Evolutionary conservation across 2,329 filamentous ascomycete genomes (phyloP).

Genomic region (Plectosphaerella plurivora): DNA sequence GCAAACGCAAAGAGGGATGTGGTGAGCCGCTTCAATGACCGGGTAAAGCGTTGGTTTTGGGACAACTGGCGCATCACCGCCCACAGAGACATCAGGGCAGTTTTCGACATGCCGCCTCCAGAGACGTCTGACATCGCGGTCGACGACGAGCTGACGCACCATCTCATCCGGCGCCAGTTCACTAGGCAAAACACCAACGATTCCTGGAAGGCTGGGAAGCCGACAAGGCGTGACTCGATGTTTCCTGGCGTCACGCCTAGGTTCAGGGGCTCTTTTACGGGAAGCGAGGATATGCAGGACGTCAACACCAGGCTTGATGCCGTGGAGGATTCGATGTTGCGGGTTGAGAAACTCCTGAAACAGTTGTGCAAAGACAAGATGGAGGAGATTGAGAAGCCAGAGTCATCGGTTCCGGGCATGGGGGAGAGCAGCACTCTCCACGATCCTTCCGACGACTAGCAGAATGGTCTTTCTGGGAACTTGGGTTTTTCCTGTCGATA

Average conservation of each 20-base stretch:
- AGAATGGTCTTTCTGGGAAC: neutral
- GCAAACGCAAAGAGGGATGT: constrained; percentile 13
- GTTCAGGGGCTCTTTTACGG: constrained; percentile 43
- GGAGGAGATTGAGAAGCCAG: constrained; percentile 14
- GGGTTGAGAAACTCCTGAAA: constrained; percentile 43
- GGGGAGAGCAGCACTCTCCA: constrained; percentile 20
- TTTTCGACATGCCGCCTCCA: constrained; percentile 68
- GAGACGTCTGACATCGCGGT: constrained; percentile 55
- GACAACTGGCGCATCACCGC: constrained; percentile 64
- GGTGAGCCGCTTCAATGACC: neutral
- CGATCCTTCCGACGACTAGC: neutral
- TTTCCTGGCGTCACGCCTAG: constrained; percentile 49
- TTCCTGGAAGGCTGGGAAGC: constrained; percentile 19
- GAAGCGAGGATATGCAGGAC: constrained; percentile 39
- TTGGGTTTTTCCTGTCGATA: no score
- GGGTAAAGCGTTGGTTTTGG: constrained; percentile 50
- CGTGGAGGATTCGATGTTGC: constrained; percentile 44
- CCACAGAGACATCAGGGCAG: constrained; percentile 67
- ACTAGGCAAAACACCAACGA: constrained; percentile 38
- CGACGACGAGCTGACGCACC: constrained; percentile 54
- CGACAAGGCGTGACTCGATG: constrained; percentile 51
- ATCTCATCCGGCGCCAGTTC: constrained; percentile 55
- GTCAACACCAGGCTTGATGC: constrained; percentile 38
- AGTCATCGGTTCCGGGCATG: constrained; percentile 16
- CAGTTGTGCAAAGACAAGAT: constrained; percentile 23